phyloP scores from a whole-genome alignment of 1,284 basidiomycete species.

The Cyathus pygmaeus region DNA sequence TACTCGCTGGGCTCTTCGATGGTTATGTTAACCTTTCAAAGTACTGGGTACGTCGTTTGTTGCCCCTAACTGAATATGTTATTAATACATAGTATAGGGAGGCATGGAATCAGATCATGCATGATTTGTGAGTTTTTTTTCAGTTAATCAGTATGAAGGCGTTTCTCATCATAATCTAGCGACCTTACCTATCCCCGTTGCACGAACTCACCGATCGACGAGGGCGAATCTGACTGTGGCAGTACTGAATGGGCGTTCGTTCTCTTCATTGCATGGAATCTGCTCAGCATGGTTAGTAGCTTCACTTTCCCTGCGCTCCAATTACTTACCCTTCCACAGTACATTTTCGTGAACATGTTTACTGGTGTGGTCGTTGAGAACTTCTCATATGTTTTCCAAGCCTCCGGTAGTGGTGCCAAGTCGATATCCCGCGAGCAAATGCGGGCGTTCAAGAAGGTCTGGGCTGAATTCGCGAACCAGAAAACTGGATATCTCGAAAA shows the following conservation, averaged over 20 bases:
- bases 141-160: background rate
- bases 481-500: slow-evolving; percentile 85
- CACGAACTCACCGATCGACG: slow-evolving; percentile 63
- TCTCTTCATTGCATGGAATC: slow-evolving; percentile 96
- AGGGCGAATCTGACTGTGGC: slow-evolving; percentile 88
- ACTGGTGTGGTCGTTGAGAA: slow-evolving; percentile 97
- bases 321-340: slow-evolving; percentile 56
- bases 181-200: slow-evolving; percentile 85
- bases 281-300: slow-evolving; percentile 89
- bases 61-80: slow-evolving; percentile 4
- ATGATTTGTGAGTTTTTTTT: slow-evolving; percentile 79
- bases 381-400: slow-evolving; percentile 96
- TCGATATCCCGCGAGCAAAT: slow-evolving; percentile 91
- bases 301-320: background rate
- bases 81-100: slow-evolving; percentile 61
- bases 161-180: slow-evolving; percentile 49
- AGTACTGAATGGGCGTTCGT: slow-evolving; percentile 86
- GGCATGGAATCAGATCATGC: slow-evolving; percentile 96
- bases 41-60: slow-evolving; percentile 64
- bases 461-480: slow-evolving; percentile 86
- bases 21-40: slow-evolving; percentile 88
- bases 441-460: slow-evolving; percentile 93
- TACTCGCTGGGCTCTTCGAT: slow-evolving; percentile 83
- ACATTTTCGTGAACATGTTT: slow-evolving; percentile 96
- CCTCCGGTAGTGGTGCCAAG: slow-evolving; percentile 81